Conservation (phyloP, 306 rosid species). For the Quercus bicolor region DNA sequence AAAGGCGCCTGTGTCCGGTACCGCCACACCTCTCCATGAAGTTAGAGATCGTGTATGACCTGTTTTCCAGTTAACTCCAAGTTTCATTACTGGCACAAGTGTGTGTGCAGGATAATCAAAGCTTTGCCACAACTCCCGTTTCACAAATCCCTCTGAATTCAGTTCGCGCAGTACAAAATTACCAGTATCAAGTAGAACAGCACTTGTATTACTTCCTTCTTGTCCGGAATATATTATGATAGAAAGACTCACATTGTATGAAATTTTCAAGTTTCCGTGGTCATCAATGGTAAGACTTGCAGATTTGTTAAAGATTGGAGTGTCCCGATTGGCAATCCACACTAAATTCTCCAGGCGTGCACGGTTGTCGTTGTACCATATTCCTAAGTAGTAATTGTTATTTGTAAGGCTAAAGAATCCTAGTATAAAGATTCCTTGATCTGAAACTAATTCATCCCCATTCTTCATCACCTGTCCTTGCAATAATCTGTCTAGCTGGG, state of each 20-base stretch:
- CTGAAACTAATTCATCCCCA: conserved; percentile 16
- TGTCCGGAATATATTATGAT: background rate
- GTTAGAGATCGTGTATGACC: conserved; percentile 19
- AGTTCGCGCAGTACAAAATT: conserved; percentile 20
- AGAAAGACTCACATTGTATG: background rate
- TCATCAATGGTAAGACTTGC: conserved; percentile 19
- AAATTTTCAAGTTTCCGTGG: conserved; percentile 24
- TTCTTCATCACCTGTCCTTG: conserved; percentile 23
- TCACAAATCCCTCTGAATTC: conserved; percentile 8
- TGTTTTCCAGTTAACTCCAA: conserved; percentile 18
- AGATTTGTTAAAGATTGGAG: conserved; percentile 2
- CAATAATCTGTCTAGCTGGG: background rate
- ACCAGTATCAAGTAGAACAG: conserved; percentile 16
- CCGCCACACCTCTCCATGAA: conserved; percentile 7
- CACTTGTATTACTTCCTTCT: conserved; percentile 9
- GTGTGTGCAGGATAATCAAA: conserved; percentile 27
- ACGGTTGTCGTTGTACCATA: background rate
- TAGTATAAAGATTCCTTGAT: conserved; percentile 10
- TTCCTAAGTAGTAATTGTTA: conserved; percentile 9
- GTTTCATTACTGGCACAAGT: conserved; percentile 28
- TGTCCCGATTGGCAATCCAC: conserved; percentile 28
- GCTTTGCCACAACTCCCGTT: conserved; percentile 27
- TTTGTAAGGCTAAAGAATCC: conserved; percentile 13
- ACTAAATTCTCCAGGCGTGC: background rate
- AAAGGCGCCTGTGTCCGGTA: conserved; percentile 14